Conservation (phyloP, 2,329 filamentous ascomycete species). For the Diaporthe vexans region DNA sequence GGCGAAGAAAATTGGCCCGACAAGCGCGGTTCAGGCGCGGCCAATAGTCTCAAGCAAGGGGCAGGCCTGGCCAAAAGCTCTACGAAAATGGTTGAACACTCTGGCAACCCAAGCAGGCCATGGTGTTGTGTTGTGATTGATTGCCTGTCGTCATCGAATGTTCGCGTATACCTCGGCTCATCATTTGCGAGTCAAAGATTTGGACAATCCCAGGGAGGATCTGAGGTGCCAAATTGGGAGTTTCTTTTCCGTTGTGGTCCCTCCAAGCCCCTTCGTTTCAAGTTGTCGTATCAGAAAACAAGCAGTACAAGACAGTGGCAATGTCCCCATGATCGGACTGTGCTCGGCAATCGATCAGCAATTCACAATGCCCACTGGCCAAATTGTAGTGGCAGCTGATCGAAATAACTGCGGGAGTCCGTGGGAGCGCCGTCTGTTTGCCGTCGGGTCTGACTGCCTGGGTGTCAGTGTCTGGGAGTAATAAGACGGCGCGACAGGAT, state of each 20-base stretch:
- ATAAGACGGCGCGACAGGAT: conserved; percentile 13
- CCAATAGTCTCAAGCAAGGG: conserved; percentile 26
- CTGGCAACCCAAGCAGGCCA: not conserved
- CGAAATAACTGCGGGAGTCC: conserved; percentile 27
- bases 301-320: conserved; percentile 19
- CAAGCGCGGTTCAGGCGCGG: conserved; percentile 24
- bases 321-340: conserved; percentile 31
- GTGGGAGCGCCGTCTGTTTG: conserved; percentile 19
- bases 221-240: conserved; percentile 34
- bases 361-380: conserved; percentile 25
- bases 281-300: conserved; percentile 35
- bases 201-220: conserved; percentile 14
- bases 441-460: conserved; percentile 16
- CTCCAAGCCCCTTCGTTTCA: conserved; percentile 37
- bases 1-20: conserved; percentile 21
- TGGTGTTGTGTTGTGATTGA: conserved; percentile 9
- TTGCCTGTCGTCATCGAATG: conserved; percentile 24
- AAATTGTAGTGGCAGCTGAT: conserved; percentile 34
- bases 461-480: conserved; percentile 11
- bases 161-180: conserved; percentile 23
- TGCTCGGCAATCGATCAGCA: conserved; percentile 36
- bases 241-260: conserved; percentile 35
- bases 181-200: conserved; percentile 22
- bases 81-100: not conserved
- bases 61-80: not conserved